Evolutionary conservation across 2,329 filamentous ascomycete species (phyloP).

Genomic region (Diplodia corticola): DNA sequence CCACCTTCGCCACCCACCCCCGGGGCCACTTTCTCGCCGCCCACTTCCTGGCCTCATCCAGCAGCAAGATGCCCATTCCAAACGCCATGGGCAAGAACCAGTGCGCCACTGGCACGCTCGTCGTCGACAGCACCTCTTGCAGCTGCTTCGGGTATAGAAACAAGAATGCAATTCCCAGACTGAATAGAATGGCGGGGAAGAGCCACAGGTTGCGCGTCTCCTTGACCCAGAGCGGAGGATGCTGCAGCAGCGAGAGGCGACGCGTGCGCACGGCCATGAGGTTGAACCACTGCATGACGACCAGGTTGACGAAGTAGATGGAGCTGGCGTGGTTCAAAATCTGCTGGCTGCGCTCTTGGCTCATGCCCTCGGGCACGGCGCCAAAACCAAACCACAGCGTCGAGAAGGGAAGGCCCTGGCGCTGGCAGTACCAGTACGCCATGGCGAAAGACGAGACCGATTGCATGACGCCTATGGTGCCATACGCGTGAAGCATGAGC

Average conservation of each 20-base stretch:
- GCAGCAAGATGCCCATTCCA: slow-evolving; percentile 61
- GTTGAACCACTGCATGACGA: slow-evolving; percentile 82
- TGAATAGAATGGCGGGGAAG: slow-evolving; percentile 69
- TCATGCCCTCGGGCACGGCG: slow-evolving; percentile 47
- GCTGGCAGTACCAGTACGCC: slow-evolving; percentile 48
- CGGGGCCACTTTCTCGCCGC: slow-evolving; percentile 60
- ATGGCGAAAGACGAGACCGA: slow-evolving; percentile 46
- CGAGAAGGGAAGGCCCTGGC: slow-evolving; percentile 64
- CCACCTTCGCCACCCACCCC: slow-evolving; percentile 59
- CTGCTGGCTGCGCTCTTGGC: slow-evolving; percentile 54
- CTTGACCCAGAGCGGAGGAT: slow-evolving; percentile 67
- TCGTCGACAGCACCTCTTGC: slow-evolving; percentile 61
- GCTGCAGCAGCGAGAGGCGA: slow-evolving; percentile 66
- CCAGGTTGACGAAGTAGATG: slow-evolving; percentile 78
- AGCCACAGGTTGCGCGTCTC: slow-evolving; percentile 67
- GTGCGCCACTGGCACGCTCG: slow-evolving; percentile 66
- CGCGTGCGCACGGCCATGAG: slow-evolving; percentile 66
- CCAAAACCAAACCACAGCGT: slow-evolving; percentile 70
- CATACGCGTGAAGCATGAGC: slow-evolving; percentile 72
- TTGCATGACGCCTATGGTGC: slow-evolving; percentile 62
- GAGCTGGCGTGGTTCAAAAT: slow-evolving; percentile 66
- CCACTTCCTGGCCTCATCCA: slow-evolving; percentile 69
- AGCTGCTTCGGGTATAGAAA: slow-evolving; percentile 62
- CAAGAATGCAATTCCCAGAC: slow-evolving; percentile 68
- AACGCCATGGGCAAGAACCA: slow-evolving; percentile 78